Percentiles rank a stretch among this genome's conserved stretches.
phyloP scores from a whole-genome alignment of 768 basidiomycete genomes.

The Kwoniella mangroviensis region DNA sequence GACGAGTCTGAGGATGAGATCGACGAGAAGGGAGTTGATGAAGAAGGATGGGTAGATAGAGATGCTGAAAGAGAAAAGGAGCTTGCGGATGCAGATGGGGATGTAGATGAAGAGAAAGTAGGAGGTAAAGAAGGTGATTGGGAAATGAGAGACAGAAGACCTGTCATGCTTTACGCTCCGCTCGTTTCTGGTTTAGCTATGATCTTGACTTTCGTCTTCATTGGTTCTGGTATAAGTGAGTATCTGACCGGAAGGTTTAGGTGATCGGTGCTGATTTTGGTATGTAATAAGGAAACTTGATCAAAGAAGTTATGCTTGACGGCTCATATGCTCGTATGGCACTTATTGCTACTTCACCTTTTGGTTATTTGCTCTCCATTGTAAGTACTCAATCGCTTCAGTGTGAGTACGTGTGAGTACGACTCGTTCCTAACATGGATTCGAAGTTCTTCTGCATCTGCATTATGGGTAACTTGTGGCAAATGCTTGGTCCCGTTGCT shows the following conservation, averaged over 20 bases:
- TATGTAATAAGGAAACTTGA: constrained; percentile 63
- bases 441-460: constrained; percentile 50
- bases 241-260: constrained; percentile 23
- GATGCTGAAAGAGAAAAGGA: constrained; percentile 39
- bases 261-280: constrained; percentile 3
- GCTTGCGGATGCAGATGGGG: constrained; percentile 43
- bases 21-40: constrained; percentile 24
- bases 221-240: constrained; percentile 56
- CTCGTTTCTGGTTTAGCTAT: constrained; percentile 54
- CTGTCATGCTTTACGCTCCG: constrained; percentile 55
- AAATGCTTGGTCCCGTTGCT: constrained; percentile 56
- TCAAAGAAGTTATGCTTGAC: constrained; percentile 74
- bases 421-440: background rate
- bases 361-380: constrained; percentile 61
- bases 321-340: constrained; percentile 68
- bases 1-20: constrained; percentile 32
- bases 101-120: constrained; percentile 29
- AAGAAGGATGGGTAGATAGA: constrained; percentile 36
- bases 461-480: constrained; percentile 57
- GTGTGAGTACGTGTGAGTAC: background rate
- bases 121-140: constrained; percentile 43
- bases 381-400: constrained; percentile 31
- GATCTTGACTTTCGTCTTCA: constrained; percentile 49
- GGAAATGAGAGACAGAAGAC: constrained; percentile 46
- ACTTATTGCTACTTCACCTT: constrained; percentile 70